Evolutionary conservation across 352 stramenopile genomes (phyloP), one percentile per base, ranked within the genome.

Genomic region (Phytophthora cryptogea): DNA sequence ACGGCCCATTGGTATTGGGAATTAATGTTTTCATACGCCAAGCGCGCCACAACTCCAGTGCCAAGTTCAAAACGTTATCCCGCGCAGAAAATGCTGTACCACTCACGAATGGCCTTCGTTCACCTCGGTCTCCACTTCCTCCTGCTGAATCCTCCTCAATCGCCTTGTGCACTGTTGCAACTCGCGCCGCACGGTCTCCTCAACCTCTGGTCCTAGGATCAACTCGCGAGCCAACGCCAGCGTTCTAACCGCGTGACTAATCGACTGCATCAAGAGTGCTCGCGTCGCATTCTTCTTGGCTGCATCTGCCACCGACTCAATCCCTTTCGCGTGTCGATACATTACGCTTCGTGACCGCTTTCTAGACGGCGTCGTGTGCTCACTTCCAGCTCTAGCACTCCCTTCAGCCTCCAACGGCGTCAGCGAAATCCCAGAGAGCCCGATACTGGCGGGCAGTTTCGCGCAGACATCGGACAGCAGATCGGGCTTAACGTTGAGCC

Each of bases 111-210:
- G n/a, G 8, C 8, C 37, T 10, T 40, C 47, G 40, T 53, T 48
- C 14, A 39, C 23, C 23, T 50, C 23, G 8, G 47, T 41, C 26
- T 59, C 27, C 8, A 31, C 42, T 31, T 56, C 41, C 8, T 56
- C 28, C 35, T 61, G 42, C n/a, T 66, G 59, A 16, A 66, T 62
- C 20, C 28, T 50, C 30, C 62, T 68, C 33, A 68, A 44, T 6
- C 59, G 51, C 45, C 54, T 47, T 20, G 43, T 57, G 30, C 46
- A 68, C n/a, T 45, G 45, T 30, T 63, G 26, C 20, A 68, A 28
- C 53, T 68, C 59, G 40, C 45, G 46, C 7, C 40, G 43, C 8
- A 68, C 46, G 36, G 45, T 59, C 17, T 50, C 53, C 33, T 54
- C 32, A 16, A 63, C 45, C 5, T 68, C 53, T 9, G 8, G 26